Evolutionary conservation across 176 grass and related monocot genomes (phyloP).

Genomic region (Cenchrus americanus): DNA sequence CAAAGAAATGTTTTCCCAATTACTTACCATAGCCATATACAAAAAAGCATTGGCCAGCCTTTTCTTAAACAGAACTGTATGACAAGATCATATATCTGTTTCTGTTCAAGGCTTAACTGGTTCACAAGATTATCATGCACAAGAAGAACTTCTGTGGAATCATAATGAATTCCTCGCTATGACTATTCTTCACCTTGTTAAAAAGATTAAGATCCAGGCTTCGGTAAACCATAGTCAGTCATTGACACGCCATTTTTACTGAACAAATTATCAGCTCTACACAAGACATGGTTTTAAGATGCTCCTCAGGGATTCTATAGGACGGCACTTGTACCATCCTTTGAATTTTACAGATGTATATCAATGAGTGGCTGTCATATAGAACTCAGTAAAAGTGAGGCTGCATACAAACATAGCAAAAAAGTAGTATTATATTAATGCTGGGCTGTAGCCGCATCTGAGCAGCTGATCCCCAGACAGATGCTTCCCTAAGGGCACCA

Average conservation of each 20-base stretch:
- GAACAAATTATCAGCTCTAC: slow-evolving; percentile 29
- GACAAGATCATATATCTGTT: slow-evolving; percentile 15
- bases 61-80: slow-evolving; percentile 13
- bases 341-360: background rate
- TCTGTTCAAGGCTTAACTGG: background rate
- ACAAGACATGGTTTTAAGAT: slow-evolving; percentile 12
- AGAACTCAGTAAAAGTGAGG: slow-evolving; percentile 9
- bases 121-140: background rate
- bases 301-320: background rate
- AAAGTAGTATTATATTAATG: too few species aligned
- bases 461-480: too few species aligned
- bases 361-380: too few species aligned
- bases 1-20: slow-evolving; percentile 36
- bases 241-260: background rate
- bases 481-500: too few species aligned
- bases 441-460: too few species aligned
- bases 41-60: slow-evolving; percentile 12
- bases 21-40: slow-evolving; percentile 35
- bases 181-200: background rate
- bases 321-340: background rate
- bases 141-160: background rate
- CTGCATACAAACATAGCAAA: too few species aligned
- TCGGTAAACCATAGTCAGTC: background rate
- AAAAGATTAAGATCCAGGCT: background rate
- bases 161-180: slow-evolving; percentile 10